Evolutionary conservation across 805 yeast genomes (phyloP).

Genomic region (Citeromyces matritensis): DNA sequence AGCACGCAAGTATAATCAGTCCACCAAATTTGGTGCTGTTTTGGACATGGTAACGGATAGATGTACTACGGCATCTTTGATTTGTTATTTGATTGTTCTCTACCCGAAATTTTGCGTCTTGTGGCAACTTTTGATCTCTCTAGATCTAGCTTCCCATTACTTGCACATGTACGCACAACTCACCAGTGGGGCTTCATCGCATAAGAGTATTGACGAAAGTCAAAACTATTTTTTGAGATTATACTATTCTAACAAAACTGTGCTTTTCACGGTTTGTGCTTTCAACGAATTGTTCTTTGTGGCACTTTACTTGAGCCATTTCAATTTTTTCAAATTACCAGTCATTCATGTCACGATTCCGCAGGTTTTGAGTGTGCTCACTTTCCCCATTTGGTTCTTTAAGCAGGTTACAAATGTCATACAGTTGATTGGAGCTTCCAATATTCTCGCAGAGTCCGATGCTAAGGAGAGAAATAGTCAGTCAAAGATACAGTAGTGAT

Average conservation of each 20-base stretch:
- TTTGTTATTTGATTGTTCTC: conserved; percentile 69
- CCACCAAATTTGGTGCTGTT: conserved; percentile 90
- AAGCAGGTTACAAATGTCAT: conserved; percentile 84
- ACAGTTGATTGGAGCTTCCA: conserved; percentile 78
- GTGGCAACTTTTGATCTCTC: conserved; percentile 75
- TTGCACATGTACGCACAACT: conserved; percentile 97
- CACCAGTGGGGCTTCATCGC: conserved; percentile 64
- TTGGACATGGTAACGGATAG: conserved; percentile 98
- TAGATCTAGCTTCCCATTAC: conserved; percentile 88
- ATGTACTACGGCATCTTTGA: conserved; percentile 88
- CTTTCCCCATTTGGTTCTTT: conserved; percentile 79
- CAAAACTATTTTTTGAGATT: conserved; percentile 60
- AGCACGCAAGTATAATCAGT: conserved; percentile 79
- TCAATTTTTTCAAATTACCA: conserved; percentile 29
- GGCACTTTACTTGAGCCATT: conserved; percentile 70
- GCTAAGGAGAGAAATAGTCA: conserved; percentile 30
- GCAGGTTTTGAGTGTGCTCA: conserved; percentile 24
- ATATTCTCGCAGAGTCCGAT: conserved; percentile 65
- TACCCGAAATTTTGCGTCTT: conserved; percentile 56
- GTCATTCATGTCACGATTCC: conserved; percentile 15
- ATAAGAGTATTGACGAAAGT: conserved; percentile 66
- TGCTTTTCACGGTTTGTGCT: conserved; percentile 80
- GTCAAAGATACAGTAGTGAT: background rate
- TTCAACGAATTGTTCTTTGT: conserved; percentile 89
- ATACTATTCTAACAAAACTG: conserved; percentile 76